Conservation (phyloP, 2,329 filamentous ascomycete species). For the Fonsecaea monophora region DNA sequence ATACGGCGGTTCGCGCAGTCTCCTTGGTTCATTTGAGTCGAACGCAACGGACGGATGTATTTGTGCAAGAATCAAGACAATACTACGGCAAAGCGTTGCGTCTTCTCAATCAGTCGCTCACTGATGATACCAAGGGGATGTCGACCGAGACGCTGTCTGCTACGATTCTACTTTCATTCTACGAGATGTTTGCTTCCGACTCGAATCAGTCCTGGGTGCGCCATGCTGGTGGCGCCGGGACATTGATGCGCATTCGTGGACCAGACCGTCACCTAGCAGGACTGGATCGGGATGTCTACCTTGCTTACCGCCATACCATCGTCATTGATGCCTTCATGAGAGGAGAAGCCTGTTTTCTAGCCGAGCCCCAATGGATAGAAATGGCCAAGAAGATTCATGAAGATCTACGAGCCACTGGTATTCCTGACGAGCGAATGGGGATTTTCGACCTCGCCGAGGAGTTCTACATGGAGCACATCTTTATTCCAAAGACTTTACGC, state of each 20-base stretch:
- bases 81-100: slow-evolving; percentile 45
- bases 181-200: slow-evolving; percentile 49
- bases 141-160: slow-evolving; percentile 46
- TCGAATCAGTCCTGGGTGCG: slow-evolving; percentile 47
- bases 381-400: slow-evolving; percentile 44
- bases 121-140: slow-evolving; percentile 41
- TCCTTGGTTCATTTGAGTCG: slow-evolving; percentile 44
- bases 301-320: slow-evolving; percentile 47
- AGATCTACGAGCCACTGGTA: slow-evolving; percentile 34
- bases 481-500: slow-evolving; percentile 28
- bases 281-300: slow-evolving; percentile 46
- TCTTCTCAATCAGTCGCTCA: slow-evolving; percentile 43
- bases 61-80: slow-evolving; percentile 42
- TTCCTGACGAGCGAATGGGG: slow-evolving; percentile 28
- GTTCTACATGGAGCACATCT: slow-evolving; percentile 36
- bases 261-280: slow-evolving; percentile 44
- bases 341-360: slow-evolving; percentile 47
- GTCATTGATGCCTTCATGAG: slow-evolving; percentile 46
- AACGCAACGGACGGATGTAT: slow-evolving; percentile 37
- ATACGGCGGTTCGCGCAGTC: slow-evolving; percentile 42
- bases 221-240: slow-evolving; percentile 47
- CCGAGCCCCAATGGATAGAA: slow-evolving; percentile 46
- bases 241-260: slow-evolving; percentile 47
- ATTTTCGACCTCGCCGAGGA: slow-evolving; percentile 39
- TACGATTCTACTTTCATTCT: slow-evolving; percentile 47